These are phyloP conservation scores for Trichaptum fuscoviolaceum DNA, from an alignment of 768 basidiomycete species.

Conservation along the genomic window DNA sequence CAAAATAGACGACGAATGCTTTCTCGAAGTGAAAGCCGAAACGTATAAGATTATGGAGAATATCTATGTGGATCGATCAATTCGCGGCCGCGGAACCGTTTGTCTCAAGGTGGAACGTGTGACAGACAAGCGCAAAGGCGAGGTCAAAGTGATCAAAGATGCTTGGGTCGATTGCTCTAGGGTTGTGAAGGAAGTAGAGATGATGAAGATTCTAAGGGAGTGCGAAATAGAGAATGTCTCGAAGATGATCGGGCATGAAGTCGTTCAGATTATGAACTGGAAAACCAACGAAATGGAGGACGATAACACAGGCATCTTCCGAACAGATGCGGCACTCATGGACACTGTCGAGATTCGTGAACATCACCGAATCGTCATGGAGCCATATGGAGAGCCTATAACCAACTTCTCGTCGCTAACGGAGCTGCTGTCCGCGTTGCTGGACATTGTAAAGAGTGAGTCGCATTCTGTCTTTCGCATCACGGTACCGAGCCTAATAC, in stretches of 20 bases:
- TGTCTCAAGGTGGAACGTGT: neutral
- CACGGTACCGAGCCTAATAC: neutral
- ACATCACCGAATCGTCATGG: neutral
- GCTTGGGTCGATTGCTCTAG: neutral
- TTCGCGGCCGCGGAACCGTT: neutral
- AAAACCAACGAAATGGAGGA: neutral
- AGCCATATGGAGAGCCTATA: neutral
- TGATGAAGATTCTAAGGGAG: neutral
- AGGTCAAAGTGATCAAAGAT: neutral
- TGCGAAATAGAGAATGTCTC: neutral
- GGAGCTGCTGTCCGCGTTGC: too few relatives aligned
- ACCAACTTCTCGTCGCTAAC: too few relatives aligned
- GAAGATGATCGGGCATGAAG: neutral
- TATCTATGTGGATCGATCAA: neutral
- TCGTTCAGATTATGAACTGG: neutral
- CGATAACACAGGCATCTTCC: neutral
- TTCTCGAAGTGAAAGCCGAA: neutral
- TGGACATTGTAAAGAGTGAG: too few relatives aligned
- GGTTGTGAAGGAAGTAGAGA: neutral
- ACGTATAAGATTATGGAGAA: neutral
- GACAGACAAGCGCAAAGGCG: neutral
- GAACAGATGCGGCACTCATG: neutral
- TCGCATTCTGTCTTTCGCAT: neutral
- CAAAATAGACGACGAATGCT: neutral
- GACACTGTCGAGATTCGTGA: conserved; percentile 5